Evolutionary conservation across 75 land plant genomes (phyloP).

Genomic region (Cunninghamia lanceolata): DNA sequence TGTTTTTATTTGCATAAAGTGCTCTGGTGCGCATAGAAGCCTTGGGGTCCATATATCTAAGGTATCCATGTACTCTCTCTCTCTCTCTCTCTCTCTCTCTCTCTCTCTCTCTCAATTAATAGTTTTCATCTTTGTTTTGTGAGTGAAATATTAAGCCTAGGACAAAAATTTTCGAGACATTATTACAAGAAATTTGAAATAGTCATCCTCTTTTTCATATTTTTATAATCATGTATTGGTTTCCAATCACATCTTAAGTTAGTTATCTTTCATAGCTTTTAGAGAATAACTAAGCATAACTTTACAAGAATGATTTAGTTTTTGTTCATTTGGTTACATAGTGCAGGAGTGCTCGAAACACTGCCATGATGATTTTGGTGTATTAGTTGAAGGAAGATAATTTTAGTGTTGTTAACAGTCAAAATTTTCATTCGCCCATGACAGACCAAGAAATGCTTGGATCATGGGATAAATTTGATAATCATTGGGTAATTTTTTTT

Average conservation of each 20-base stretch:
- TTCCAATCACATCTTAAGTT: not conserved
- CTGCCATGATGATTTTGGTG: not conserved
- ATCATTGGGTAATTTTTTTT: too few species aligned
- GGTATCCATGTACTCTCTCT: slow-evolving; percentile 36
- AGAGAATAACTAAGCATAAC: not conserved
- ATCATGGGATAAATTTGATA: too few species aligned
- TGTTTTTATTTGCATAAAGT: slow-evolving; percentile 92
- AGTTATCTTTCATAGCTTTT: not conserved
- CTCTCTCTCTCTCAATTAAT: not conserved
- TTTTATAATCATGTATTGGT: not conserved
- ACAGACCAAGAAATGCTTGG: too few species aligned
- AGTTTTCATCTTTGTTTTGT: not conserved
- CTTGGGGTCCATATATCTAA: slow-evolving; percentile 94
- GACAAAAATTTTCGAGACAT: not conserved
- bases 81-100: not conserved
- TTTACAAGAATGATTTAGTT: slow-evolving; percentile 3
- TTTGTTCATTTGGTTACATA: not conserved
- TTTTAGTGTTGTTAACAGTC: not conserved
- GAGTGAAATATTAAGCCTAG: not conserved
- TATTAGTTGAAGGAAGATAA: not conserved
- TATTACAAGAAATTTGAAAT: not conserved
- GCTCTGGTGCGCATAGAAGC: slow-evolving; percentile 97
- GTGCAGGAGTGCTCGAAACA: not conserved
- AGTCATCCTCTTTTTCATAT: not conserved
- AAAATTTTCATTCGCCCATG: too few species aligned